These are phyloP conservation scores for Pseudozyma flocculosa DNA, from an alignment of 1,284 basidiomycete genomes.

Conservation along the genomic window DNA sequence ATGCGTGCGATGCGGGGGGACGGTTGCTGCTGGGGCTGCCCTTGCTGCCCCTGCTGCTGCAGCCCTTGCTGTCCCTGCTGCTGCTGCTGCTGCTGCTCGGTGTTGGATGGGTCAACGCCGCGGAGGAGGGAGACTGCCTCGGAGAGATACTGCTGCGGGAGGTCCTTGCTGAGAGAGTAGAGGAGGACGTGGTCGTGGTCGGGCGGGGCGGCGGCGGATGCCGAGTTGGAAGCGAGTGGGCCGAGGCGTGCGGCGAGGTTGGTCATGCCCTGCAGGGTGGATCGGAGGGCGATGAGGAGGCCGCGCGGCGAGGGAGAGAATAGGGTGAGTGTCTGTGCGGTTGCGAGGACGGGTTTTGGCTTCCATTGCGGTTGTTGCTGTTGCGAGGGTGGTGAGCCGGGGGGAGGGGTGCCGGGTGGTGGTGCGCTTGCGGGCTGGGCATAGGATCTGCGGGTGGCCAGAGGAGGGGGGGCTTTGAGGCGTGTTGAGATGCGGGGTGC, in stretches of 20 bases:
- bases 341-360: conserved; percentile 34
- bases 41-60: no score
- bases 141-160: conserved; percentile 30
- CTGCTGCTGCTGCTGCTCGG: conserved; percentile 10
- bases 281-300: conserved; percentile 34
- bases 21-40: conserved; percentile 6
- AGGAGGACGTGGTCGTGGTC: conserved; percentile 38
- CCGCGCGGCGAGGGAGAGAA: conserved; percentile 36
- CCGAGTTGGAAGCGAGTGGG: no score
- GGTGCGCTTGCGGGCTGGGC: no score
- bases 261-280: conserved; percentile 36
- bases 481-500: no score
- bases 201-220: no score
- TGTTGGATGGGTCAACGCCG: conserved; percentile 4
- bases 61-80: no score
- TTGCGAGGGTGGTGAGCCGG: no score
- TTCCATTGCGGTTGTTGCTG: conserved; percentile 29
- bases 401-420: no score
- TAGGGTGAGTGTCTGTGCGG: conserved; percentile 40
- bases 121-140: conserved; percentile 37
- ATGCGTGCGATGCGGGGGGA: conserved; percentile 19
- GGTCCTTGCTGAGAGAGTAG: conserved; percentile 40
- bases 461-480: no score
- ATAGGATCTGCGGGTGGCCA: no score
- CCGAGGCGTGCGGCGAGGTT: conserved; percentile 16